A percentile compares a stretch with the other conserved stretches of the same genome.
phyloP scores from a whole-genome alignment of 805 yeast genomes.

The Saccharomyces paradoxus region DNA sequence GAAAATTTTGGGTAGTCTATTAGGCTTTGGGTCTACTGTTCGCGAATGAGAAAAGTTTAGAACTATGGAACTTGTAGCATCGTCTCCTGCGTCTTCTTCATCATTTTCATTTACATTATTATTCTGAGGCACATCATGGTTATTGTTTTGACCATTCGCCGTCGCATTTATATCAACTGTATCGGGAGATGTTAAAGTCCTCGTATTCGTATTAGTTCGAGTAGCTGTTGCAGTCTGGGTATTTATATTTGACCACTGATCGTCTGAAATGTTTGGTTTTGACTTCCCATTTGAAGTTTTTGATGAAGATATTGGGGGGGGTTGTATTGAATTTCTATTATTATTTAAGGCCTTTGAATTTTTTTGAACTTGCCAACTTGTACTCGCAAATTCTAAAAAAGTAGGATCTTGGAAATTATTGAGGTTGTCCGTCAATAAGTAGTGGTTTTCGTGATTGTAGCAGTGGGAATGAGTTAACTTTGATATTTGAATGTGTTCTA shows the following conservation, averaged over 20 bases:
- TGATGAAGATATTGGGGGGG: not conserved
- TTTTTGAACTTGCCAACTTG: not conserved
- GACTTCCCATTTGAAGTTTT: not conserved
- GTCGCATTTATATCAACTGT: not conserved
- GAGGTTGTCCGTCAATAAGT: conserved; percentile 23
- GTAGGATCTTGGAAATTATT: conserved; percentile 25
- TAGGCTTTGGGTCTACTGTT: not conserved
- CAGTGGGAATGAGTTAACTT: conserved; percentile 24
- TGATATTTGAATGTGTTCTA: conserved; percentile 23
- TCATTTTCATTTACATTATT: conserved; percentile 1
- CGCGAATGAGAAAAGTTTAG: conserved; percentile 15
- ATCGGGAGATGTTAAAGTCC: not conserved
- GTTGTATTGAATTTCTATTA: not conserved
- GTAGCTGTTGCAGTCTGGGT: not conserved
- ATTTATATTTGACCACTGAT: not conserved
- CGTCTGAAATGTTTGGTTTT: not conserved
- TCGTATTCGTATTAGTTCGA: not conserved
- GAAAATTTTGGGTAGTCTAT: not conserved
- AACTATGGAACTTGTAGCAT: conserved; percentile 16
- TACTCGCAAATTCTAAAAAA: conserved; percentile 19
- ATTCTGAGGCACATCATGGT: not conserved
- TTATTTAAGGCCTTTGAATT: not conserved
- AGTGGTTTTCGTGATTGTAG: conserved; percentile 30
- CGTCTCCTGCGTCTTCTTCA: conserved; percentile 8
- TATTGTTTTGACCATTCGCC: not conserved